Conservation (phyloP, 441 rosid species). For the Erodium moschatum region DNA sequence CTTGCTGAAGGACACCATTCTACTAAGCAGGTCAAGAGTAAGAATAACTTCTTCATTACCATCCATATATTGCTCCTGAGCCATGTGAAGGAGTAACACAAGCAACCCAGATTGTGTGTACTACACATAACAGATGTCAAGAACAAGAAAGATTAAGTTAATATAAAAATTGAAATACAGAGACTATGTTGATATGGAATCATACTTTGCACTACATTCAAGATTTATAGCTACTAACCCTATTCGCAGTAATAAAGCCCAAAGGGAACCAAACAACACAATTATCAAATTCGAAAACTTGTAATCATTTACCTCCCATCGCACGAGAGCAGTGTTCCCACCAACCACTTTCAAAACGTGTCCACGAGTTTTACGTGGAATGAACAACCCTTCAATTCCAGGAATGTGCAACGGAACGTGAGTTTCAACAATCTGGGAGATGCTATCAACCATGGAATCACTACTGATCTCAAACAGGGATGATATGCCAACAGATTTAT, state of each 20-base stretch:
- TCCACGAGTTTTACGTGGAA: constrained; percentile 76
- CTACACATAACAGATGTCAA: constrained; percentile 35
- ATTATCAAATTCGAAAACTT: constrained; percentile 22
- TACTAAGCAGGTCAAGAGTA: constrained; percentile 63
- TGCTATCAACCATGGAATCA: constrained; percentile 43
- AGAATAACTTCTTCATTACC: constrained; percentile 47
- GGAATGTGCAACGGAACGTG: constrained; percentile 50
- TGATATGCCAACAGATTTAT: constrained; percentile 79
- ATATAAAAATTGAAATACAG: constrained; percentile 5
- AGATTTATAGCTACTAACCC: neutral
- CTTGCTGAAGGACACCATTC: constrained; percentile 72
- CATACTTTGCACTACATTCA: neutral
- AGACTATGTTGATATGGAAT: constrained; percentile 6
- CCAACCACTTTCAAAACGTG: constrained; percentile 49
- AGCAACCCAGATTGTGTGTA: constrained; percentile 58
- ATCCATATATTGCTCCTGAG: constrained; percentile 50
- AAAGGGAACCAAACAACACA: constrained; percentile 14
- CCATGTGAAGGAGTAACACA: constrained; percentile 72
- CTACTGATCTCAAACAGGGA: constrained; percentile 59
- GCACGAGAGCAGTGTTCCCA: constrained; percentile 71
- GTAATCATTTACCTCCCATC: constrained; percentile 77
- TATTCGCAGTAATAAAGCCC: constrained; percentile 1
- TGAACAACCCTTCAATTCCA: constrained; percentile 67
- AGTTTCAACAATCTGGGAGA: constrained; percentile 66
- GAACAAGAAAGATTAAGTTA: constrained; percentile 7